Evolutionary conservation across 306 rosid genomes (phyloP).

Genomic region (Gastrolobium bilobum): DNA sequence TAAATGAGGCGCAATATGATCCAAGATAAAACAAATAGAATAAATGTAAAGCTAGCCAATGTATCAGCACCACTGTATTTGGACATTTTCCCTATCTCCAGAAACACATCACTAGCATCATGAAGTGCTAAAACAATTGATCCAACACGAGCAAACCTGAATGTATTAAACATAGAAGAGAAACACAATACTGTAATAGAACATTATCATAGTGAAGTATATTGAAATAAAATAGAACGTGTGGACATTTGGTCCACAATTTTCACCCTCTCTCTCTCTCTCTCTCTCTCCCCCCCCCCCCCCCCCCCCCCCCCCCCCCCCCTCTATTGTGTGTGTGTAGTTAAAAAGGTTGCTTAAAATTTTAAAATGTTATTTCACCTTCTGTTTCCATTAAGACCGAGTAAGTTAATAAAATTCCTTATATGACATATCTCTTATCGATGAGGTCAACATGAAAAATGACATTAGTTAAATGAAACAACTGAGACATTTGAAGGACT

Average conservation of each 20-base stretch:
- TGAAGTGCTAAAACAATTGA: constrained; percentile 96
- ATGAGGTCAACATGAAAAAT: constrained; percentile 3
- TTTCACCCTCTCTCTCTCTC: not conserved
- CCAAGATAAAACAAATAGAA: constrained; percentile 93
- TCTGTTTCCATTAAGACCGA: constrained; percentile 31
- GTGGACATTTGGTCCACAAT: constrained; percentile 19
- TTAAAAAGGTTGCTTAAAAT: constrained; percentile 1
- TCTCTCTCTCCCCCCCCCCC: too few species aligned
- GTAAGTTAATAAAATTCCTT: constrained; percentile 26
- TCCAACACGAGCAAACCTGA: constrained; percentile 96
- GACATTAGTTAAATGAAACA: constrained; percentile 6
- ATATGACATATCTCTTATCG: constrained; percentile 10
- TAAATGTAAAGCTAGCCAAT: constrained; percentile 84
- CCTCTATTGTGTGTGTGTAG: not conserved
- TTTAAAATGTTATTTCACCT: constrained; percentile 8
- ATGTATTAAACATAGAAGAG: constrained; percentile 50
- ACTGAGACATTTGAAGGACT: not conserved
- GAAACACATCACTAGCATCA: constrained; percentile 96
- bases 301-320: too few species aligned
- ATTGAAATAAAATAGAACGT: constrained; percentile 10
- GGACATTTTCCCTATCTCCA: constrained; percentile 98
- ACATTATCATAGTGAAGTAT: constrained; percentile 5
- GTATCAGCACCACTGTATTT: constrained; percentile 89
- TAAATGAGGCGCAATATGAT: constrained; percentile 91
- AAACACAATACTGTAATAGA: constrained; percentile 40